Conservation (phyloP, 805 yeast genomes). For the Kuraishia piskuri region DNA sequence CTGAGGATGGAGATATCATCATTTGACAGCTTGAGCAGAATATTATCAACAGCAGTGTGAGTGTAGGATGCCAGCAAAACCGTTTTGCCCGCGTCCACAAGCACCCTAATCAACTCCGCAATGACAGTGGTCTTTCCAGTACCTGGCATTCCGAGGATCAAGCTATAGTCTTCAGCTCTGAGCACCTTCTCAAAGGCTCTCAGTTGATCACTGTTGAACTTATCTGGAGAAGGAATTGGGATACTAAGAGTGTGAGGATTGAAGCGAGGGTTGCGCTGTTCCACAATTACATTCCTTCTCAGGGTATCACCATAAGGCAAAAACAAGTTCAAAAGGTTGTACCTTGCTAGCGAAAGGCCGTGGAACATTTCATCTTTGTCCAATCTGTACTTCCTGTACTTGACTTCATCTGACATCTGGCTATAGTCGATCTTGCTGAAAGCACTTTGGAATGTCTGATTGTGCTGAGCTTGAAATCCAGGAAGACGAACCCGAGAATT, state of each 20-base stretch:
- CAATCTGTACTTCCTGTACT: conserved; percentile 41
- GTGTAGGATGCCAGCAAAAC: conserved; percentile 82
- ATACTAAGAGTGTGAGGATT: conserved; percentile 15
- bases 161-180: conserved; percentile 61
- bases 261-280: conserved; percentile 38
- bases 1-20: conserved; percentile 47
- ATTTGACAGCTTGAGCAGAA: conserved; percentile 59
- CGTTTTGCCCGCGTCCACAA: conserved; percentile 54
- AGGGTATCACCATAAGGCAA: conserved; percentile 34
- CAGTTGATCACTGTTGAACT: conserved; percentile 64
- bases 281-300: conserved; percentile 44
- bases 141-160: conserved; percentile 96
- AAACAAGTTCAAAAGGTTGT: conserved; percentile 65
- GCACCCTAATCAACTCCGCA: conserved; percentile 55
- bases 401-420: conserved; percentile 4
- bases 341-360: conserved; percentile 71
- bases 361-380: conserved; percentile 75
- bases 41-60: conserved; percentile 94
- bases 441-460: conserved; percentile 47
- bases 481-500: conserved; percentile 27
- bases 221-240: conserved; percentile 8
- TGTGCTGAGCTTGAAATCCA: conserved; percentile 31
- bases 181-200: conserved; percentile 60
- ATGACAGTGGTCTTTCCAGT: conserved; percentile 94
- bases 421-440: conserved; percentile 14